These are phyloP conservation scores for Nakaseomyces delphensis DNA, from an alignment of 1,139 yeast genomes.

Conservation along the genomic window DNA sequence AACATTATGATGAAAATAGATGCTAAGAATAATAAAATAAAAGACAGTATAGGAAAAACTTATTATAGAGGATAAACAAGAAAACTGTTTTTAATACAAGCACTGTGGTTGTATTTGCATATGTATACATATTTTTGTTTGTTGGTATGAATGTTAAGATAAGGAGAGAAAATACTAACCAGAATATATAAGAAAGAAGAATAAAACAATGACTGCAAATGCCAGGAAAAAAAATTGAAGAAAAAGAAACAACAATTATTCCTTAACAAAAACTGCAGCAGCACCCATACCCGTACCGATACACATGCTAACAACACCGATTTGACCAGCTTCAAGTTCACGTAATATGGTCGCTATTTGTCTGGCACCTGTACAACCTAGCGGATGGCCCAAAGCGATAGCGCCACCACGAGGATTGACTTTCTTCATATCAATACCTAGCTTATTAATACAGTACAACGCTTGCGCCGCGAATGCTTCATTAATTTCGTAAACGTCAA, in stretches of 20 bases:
- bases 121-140: too few relatives aligned
- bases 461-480: slow-evolving; percentile 97
- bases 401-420: slow-evolving; percentile 95
- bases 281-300: slow-evolving; percentile 99
- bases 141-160: too few relatives aligned
- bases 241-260: slow-evolving; percentile 33
- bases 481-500: slow-evolving; percentile 75
- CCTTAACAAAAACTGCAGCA: slow-evolving; percentile 74
- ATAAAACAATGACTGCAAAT: neutral
- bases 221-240: neutral
- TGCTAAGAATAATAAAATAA: too few relatives aligned
- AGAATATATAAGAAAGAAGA: too few relatives aligned
- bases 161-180: too few relatives aligned
- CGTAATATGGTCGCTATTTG: slow-evolving; percentile 82
- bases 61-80: too few relatives aligned
- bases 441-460: slow-evolving; percentile 58
- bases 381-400: slow-evolving; percentile 94
- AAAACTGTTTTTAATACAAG: too few relatives aligned
- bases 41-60: too few relatives aligned
- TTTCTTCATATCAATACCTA: slow-evolving; percentile 58
- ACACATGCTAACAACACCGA: slow-evolving; percentile 93
- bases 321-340: slow-evolving; percentile 68
- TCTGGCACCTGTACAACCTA: slow-evolving; percentile 95
- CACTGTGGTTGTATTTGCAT: too few relatives aligned
- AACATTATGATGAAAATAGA: too few relatives aligned